phyloP scores from a whole-genome alignment of 345 rosid species.

The Tarenaya hassleriana region DNA sequence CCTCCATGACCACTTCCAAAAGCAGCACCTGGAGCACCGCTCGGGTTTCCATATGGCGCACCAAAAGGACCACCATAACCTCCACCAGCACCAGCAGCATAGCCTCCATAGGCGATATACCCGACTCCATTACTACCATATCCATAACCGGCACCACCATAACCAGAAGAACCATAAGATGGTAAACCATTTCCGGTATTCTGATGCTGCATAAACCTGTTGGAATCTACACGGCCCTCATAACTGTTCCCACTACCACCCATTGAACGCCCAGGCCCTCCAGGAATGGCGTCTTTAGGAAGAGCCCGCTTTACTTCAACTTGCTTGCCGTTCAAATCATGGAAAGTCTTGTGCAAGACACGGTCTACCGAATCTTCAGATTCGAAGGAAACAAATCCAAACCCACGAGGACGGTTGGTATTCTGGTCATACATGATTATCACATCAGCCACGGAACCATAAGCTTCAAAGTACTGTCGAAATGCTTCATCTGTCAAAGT shows the following conservation, averaged over 20 bases:
- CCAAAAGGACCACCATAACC: constrained; percentile 59
- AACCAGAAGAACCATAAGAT: constrained; percentile 75
- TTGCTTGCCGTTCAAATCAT: constrained; percentile 82
- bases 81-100: constrained; percentile 48
- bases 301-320: constrained; percentile 95
- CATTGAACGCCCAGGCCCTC: constrained; percentile 56
- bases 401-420: constrained; percentile 89
- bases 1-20: constrained; percentile 20
- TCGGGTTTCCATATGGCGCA: constrained; percentile 32
- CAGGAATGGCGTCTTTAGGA: constrained; percentile 92
- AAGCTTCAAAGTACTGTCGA: constrained; percentile 77
- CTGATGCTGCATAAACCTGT: constrained; percentile 66
- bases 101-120: constrained; percentile 66
- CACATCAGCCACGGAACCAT: constrained; percentile 80
- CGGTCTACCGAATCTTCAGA: constrained; percentile 82
- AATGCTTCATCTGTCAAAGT: constrained; percentile 76
- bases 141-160: constrained; percentile 58
- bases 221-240: constrained; percentile 76
- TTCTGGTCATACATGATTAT: constrained; percentile 89
- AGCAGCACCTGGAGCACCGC: constrained; percentile 16
- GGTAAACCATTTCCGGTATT: constrained; percentile 55
- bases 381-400: constrained; percentile 91
- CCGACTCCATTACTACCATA: constrained; percentile 66
- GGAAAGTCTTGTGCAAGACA: constrained; percentile 76
- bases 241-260: constrained; percentile 45